Evolutionary conservation across 345 rosid species (phyloP).

Genomic region (Brassica juncea): DNA sequence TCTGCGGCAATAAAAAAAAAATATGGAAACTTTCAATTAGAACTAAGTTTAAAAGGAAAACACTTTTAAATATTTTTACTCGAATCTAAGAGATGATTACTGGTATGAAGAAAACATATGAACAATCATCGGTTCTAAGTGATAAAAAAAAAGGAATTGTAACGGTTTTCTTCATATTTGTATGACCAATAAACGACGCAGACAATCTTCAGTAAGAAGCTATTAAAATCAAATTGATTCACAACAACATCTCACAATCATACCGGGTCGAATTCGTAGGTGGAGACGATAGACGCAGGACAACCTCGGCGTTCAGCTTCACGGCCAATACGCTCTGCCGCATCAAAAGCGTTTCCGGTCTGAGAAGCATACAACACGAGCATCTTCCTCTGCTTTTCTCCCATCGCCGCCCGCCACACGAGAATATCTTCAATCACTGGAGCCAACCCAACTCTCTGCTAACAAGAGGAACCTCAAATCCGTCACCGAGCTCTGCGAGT

Average conservation of each 20-base stretch:
- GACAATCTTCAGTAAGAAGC: constrained; percentile 12
- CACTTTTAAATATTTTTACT: neutral
- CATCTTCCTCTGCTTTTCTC: constrained; percentile 45
- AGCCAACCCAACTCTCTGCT: too few relatives aligned
- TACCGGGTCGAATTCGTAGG: constrained; percentile 61
- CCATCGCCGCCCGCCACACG: constrained; percentile 34
- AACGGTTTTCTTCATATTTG: neutral
- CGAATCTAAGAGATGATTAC: neutral
- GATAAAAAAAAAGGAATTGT: neutral
- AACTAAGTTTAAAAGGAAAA: neutral
- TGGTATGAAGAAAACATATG: neutral
- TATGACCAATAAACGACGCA: neutral
- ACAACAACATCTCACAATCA: too few relatives aligned
- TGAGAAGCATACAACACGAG: constrained; percentile 72
- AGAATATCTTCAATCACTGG: too few relatives aligned
- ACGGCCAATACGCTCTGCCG: constrained; percentile 77
- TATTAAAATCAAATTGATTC: neutral
- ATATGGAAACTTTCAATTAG: neutral
- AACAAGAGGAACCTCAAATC: too few relatives aligned
- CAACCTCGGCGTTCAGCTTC: constrained; percentile 82
- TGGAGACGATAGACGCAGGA: constrained; percentile 49
- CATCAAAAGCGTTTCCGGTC: constrained; percentile 90
- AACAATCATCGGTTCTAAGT: neutral
- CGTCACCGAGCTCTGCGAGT: constrained; percentile 1
- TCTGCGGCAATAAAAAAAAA: constrained; percentile 45